These are phyloP conservation scores for Parachaetomium inaequale DNA, from an alignment of 495 filamentous ascomycete species.

Conservation along the genomic window DNA sequence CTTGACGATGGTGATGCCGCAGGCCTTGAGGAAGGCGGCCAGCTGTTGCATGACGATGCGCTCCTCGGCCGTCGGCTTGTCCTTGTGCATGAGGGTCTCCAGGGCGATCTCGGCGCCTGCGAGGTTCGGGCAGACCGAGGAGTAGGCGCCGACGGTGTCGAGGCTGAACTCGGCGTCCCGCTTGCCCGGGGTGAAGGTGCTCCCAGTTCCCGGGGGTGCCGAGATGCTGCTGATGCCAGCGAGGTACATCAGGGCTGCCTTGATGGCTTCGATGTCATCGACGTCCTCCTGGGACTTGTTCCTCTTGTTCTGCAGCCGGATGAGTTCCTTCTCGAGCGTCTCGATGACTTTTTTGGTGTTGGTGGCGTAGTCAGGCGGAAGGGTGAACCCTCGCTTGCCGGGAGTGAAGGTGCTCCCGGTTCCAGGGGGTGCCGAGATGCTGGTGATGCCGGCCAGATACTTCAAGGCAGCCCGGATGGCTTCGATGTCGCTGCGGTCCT, in stretches of 20 bases:
- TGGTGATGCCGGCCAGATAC: slow-evolving; percentile 26
- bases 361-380: slow-evolving; percentile 21
- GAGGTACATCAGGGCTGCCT: slow-evolving; percentile 25
- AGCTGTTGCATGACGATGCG: slow-evolving; percentile 27
- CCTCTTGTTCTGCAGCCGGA: slow-evolving; percentile 29
- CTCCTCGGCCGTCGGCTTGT: slow-evolving; percentile 27
- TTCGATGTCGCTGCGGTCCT: slow-evolving; percentile 26
- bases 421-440: slow-evolving; percentile 30
- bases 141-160: slow-evolving; percentile 16
- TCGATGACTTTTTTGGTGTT: slow-evolving; percentile 30
- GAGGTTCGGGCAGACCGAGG: slow-evolving; percentile 21
- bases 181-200: slow-evolving; percentile 32
- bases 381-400: slow-evolving; percentile 15
- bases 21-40: slow-evolving; percentile 36
- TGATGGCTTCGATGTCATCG: slow-evolving; percentile 26
- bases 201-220: slow-evolving; percentile 27
- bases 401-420: no score
- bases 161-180: slow-evolving; percentile 1
- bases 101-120: slow-evolving; percentile 23
- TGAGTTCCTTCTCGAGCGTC: slow-evolving; percentile 25
- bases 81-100: slow-evolving; percentile 24
- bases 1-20: slow-evolving; percentile 38
- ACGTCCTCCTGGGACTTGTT: slow-evolving; percentile 29
- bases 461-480: slow-evolving; percentile 26
- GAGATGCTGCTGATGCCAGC: slow-evolving; percentile 27